Conservation (phyloP, 805 yeast species). For the Ogataea saltuana region DNA sequence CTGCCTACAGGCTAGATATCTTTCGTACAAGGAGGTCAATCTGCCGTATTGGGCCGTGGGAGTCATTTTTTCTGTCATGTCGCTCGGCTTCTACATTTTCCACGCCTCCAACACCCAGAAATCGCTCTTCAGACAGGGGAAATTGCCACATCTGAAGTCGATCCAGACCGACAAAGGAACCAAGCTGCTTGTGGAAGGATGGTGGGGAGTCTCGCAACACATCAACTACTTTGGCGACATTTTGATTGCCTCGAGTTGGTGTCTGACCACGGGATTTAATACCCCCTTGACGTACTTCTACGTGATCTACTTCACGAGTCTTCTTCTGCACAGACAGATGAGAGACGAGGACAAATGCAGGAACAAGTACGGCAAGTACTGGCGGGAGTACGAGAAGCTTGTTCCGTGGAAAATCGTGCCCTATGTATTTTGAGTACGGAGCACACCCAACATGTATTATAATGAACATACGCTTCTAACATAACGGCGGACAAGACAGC, state of each 20-base stretch:
- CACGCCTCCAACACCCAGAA: conserved; percentile 83
- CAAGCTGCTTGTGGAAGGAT: conserved; percentile 80
- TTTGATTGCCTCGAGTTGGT: conserved; percentile 89
- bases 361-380: conserved; percentile 78
- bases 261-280: conserved; percentile 80
- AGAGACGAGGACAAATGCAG: conserved; percentile 93
- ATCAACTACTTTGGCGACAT: conserved; percentile 96
- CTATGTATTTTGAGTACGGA: conserved; percentile 60
- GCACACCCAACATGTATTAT: not conserved
- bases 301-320: conserved; percentile 74
- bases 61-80: conserved; percentile 47
- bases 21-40: conserved; percentile 61
- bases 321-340: conserved; percentile 82
- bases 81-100: conserved; percentile 75
- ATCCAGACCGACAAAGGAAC: conserved; percentile 78
- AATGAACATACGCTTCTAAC: not conserved
- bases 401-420: conserved; percentile 95
- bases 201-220: conserved; percentile 96
- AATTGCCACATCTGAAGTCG: conserved; percentile 63
- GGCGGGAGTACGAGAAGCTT: conserved; percentile 76
- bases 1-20: conserved; percentile 79
- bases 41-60: conserved; percentile 46
- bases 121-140: conserved; percentile 77
- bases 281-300: conserved; percentile 88
- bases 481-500: not conserved